Percentiles rank a stretch among this genome's conserved stretches.
These are phyloP conservation scores for Actinidia chinensis DNA, from an alignment of 179 eudicot species.

Conservation along the genomic window DNA sequence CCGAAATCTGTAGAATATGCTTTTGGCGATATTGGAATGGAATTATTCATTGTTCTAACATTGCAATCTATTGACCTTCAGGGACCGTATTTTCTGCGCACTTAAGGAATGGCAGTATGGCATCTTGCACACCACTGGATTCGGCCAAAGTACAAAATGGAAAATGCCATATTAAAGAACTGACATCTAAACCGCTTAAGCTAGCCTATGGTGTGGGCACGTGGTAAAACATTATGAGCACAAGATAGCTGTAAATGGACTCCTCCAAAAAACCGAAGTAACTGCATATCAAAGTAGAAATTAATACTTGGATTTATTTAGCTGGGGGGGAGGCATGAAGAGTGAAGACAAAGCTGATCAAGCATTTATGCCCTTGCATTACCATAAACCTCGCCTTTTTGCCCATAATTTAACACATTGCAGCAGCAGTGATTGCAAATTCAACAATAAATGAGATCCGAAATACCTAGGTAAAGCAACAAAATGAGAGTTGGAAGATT, in stretches of 20 bases:
- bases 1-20: conserved; percentile 48
- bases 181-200: conserved; percentile 33
- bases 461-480: not conserved
- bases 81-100: conserved; percentile 22
- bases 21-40: conserved; percentile 49
- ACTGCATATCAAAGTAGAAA: conserved; percentile 29
- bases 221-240: no score
- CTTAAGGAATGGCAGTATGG: conserved; percentile 16
- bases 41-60: conserved; percentile 43
- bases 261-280: conserved; percentile 55
- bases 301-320: not conserved
- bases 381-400: conserved; percentile 61
- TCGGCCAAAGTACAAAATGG: conserved; percentile 60
- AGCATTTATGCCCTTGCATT: conserved; percentile 42
- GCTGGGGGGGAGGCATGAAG: not conserved
- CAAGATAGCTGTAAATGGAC: conserved; percentile 61
- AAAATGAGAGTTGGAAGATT: not conserved
- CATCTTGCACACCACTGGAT: conserved; percentile 49
- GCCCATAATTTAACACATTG: conserved; percentile 67
- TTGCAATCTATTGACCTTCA: conserved; percentile 55
- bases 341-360: not conserved
- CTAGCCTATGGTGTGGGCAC: conserved; percentile 46
- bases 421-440: conserved; percentile 48
- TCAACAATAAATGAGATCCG: not conserved
- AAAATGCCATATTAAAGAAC: conserved; percentile 50